Base-by-base conservation (phyloP, 768 basidiomycete species). In the Porpolomopsis calyptriformis region DNA sequence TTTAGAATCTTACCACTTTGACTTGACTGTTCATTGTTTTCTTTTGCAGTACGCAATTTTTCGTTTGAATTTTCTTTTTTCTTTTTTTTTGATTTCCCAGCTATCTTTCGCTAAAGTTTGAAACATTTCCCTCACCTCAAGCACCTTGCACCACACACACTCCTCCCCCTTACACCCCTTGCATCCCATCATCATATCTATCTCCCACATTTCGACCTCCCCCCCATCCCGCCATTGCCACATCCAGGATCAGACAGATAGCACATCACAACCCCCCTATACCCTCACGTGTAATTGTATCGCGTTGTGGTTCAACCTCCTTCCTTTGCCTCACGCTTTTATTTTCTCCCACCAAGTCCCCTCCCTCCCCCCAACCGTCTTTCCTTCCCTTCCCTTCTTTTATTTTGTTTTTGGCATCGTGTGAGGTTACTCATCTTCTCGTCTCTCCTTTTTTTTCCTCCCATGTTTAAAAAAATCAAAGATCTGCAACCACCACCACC, bases 1-100 rank as follows among this genome's bases (percentile, higher is more conserved):
- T 78, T 33, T 22, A 22, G 20, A n/a, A n/a, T 27, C 22, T n/a
- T 35, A 3, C 20, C 29, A n/a, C n/a, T 8, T 39, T 10, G 16
- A 22, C 16, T 26, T 8, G 1, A 31, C n/a, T 19, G 7, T 7
- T 19, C 26, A 10, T 39, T 29, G 19, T 39, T 25, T 43, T 14
- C 16, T 16, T 23, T 20, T 18, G 5, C 23, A 53, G 52, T 35
- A 53, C 52, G 22, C 52, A 53, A 48, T 53, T 53, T 45, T 53
- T 53, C 26, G 52, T 53, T 37, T 53, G 48, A 49, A 18, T 31
- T 43, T 31, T 31, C 11, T n/a, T n/a, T n/a, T n/a, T n/a, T n/a
- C n/a, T n/a, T n/a, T n/a, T n/a, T n/a, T n/a, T n/a, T n/a, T n/a
- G n/a, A n/a, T n/a, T n/a, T n/a, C n/a, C n/a, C n/a, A n/a, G n/a